A percentile compares a stretch with the other conserved stretches of the same genome.
Conservation (phyloP, 208 protist genomes). For the Trypanosomatidae sp. region DNA sequence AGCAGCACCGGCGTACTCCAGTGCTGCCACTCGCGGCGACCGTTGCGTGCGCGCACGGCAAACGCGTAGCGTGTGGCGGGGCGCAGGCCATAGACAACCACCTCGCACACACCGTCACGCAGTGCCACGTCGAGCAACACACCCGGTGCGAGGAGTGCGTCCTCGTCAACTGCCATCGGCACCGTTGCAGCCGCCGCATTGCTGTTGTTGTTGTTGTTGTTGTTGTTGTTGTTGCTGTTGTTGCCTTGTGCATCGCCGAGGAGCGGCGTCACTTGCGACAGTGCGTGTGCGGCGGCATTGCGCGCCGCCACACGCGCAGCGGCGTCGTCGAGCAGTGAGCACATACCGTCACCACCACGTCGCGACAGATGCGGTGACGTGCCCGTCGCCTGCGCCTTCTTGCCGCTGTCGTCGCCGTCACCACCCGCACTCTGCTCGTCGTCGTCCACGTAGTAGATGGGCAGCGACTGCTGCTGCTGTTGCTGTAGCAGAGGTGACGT, state of each 20-base stretch:
- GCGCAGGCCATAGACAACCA: constrained; percentile 21
- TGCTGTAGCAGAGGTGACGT: too few species aligned
- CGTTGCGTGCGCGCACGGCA: constrained; percentile 29
- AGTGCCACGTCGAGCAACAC: constrained; percentile 41
- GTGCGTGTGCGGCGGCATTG: too few species aligned
- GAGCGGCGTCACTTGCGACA: too few species aligned
- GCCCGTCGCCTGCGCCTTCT: too few species aligned
- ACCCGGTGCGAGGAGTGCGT: not conserved
- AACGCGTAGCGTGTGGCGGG: constrained; percentile 23
- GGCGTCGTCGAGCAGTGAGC: too few species aligned
- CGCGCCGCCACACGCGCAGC: too few species aligned
- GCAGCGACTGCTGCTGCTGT: too few species aligned
- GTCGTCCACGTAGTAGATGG: too few species aligned
- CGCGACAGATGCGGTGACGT: too few species aligned
- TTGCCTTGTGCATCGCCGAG: not conserved
- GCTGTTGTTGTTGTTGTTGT: not conserved
- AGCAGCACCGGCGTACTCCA: constrained; percentile 44
- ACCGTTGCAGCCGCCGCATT: not conserved
- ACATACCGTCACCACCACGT: too few species aligned
- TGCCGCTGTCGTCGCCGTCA: too few species aligned
- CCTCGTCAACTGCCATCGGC: not conserved
- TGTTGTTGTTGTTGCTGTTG: not conserved
- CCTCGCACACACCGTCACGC: constrained; percentile 9
- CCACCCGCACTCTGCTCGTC: too few species aligned
- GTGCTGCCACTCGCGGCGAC: constrained; percentile 55